A percentile compares a stretch with the other conserved stretches of the same genome.
Conservation (phyloP, 768 basidiomycete species). For the Amanita inopinata region DNA sequence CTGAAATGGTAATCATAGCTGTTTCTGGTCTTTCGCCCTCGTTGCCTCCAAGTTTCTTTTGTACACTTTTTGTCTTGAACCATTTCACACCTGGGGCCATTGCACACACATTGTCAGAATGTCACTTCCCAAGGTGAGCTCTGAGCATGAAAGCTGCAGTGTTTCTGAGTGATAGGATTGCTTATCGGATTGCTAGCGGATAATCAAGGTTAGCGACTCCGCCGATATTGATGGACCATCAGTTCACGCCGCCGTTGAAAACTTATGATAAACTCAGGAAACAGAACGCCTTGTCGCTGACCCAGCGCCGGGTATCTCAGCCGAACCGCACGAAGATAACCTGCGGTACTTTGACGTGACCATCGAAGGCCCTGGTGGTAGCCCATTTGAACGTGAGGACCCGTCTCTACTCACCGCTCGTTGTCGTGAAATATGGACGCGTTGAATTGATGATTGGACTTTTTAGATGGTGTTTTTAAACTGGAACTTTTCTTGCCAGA, state of each 20-base stretch:
- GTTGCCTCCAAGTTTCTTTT: not conserved
- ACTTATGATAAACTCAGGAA: conserved; percentile 47
- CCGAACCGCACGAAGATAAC: conserved; percentile 93
- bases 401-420: conserved; percentile 8
- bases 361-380: conserved; percentile 89
- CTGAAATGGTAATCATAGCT: not conserved
- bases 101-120: conserved; percentile 2
- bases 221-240: not conserved
- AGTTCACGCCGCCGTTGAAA: too few relatives aligned
- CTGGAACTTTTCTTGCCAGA: conserved; percentile 98
- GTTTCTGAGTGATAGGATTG: not conserved
- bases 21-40: not conserved
- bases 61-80: not conserved
- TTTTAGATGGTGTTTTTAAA: conserved; percentile 85
- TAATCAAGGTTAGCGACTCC: conserved; percentile 8
- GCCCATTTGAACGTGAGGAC: conserved; percentile 74
- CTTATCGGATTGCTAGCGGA: conserved; percentile 10
- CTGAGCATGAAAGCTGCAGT: not conserved
- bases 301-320: conserved; percentile 96
- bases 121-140: conserved; percentile 7
- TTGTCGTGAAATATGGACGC: conserved; percentile 1
- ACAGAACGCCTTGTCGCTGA: conserved; percentile 94
- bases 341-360: conserved; percentile 97
- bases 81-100: not conserved
- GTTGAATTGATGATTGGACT: conserved; percentile 2